A percentile compares a stretch with the other conserved stretches of the same genome.
Evolutionary conservation across 805 yeast species (phyloP).

Genomic region (Yarrowia hollandica): DNA sequence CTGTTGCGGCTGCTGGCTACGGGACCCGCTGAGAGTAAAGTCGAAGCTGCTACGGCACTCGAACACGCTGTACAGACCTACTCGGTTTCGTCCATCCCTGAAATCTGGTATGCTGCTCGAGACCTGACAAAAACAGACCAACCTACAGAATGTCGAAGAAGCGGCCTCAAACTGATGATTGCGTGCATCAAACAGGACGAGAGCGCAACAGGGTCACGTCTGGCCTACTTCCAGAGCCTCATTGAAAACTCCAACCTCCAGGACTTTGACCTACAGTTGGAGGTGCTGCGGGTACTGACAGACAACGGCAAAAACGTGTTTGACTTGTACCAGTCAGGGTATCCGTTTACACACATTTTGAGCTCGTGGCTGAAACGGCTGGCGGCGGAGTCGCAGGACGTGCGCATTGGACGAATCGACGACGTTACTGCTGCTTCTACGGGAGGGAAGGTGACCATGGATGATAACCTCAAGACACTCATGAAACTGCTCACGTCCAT

Average conservation of each 20-base stretch:
- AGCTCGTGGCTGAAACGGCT: conserved; percentile 43
- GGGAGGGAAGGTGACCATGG: conserved; percentile 38
- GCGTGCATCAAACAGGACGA: conserved; percentile 60
- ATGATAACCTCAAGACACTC: conserved; percentile 39
- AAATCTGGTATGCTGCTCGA: conserved; percentile 71
- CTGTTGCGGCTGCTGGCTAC: conserved; percentile 37
- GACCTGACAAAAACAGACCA: conserved; percentile 49
- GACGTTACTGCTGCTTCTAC: conserved; percentile 35
- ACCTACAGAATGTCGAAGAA: conserved; percentile 45
- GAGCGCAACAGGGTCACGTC: conserved; percentile 48
- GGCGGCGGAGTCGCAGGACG: conserved; percentile 40
- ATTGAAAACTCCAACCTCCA: conserved; percentile 51
- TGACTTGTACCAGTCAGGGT: conserved; percentile 52
- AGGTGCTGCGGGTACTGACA: conserved; percentile 51
- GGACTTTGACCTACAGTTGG: conserved; percentile 53
- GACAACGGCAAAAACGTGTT: conserved; percentile 54
- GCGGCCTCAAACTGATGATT: conserved; percentile 54
- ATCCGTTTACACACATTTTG: conserved; percentile 45
- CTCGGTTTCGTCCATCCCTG: conserved; percentile 61
- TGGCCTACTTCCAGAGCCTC: conserved; percentile 63
- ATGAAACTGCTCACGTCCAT: conserved; percentile 48
- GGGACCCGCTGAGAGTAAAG: conserved; percentile 39
- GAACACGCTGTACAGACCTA: conserved; percentile 52
- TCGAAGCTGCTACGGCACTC: conserved; percentile 54
- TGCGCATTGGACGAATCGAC: conserved; percentile 37